Conservation (phyloP, 805 yeast genomes). For the Wickerhamomyces pijperi region DNA sequence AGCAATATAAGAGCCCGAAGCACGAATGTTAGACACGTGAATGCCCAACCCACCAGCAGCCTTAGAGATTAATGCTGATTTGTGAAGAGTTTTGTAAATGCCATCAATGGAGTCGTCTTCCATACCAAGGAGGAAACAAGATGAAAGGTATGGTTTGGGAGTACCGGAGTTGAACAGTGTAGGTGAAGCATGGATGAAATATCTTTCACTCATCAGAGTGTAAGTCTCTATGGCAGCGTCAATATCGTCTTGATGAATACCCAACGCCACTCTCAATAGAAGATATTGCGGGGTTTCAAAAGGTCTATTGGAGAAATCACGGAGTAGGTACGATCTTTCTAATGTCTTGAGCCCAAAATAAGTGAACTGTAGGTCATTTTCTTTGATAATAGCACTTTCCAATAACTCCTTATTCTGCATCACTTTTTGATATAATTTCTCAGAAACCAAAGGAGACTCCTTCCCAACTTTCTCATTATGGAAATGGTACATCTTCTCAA, state of each 20-base stretch:
- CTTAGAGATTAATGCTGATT: slow-evolving; percentile 83
- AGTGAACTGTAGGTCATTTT: slow-evolving; percentile 67
- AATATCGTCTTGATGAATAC: slow-evolving; percentile 69
- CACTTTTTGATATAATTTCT: slow-evolving; percentile 53
- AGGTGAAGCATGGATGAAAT: slow-evolving; percentile 92
- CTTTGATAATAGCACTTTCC: slow-evolving; percentile 62
- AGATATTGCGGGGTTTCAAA: slow-evolving; percentile 89
- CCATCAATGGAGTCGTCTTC: slow-evolving; percentile 94
- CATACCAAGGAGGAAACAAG: slow-evolving; percentile 87
- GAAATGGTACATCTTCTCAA: slow-evolving; percentile 62
- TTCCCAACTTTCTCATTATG: slow-evolving; percentile 68
- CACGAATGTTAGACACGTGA: slow-evolving; percentile 78
- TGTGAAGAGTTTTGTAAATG: slow-evolving; percentile 79
- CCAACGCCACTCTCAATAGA: slow-evolving; percentile 84
- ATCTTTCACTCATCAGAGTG: slow-evolving; percentile 74
- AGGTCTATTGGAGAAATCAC: slow-evolving; percentile 42
- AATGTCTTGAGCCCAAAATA: slow-evolving; percentile 91
- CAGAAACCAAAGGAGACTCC: slow-evolving; percentile 51
- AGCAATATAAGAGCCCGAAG: slow-evolving; percentile 78
- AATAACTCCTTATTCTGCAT: slow-evolving; percentile 51
- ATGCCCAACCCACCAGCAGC: slow-evolving; percentile 95
- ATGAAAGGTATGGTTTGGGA: slow-evolving; percentile 72
- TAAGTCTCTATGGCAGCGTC: slow-evolving; percentile 70
- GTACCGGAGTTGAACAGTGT: slow-evolving; percentile 92
- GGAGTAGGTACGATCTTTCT: slow-evolving; percentile 73